Evolutionary conservation across 2,329 filamentous ascomycete genomes (phyloP), one percentile per base, ranked within the genome.

Genomic region (Monosporascus sp.): DNA sequence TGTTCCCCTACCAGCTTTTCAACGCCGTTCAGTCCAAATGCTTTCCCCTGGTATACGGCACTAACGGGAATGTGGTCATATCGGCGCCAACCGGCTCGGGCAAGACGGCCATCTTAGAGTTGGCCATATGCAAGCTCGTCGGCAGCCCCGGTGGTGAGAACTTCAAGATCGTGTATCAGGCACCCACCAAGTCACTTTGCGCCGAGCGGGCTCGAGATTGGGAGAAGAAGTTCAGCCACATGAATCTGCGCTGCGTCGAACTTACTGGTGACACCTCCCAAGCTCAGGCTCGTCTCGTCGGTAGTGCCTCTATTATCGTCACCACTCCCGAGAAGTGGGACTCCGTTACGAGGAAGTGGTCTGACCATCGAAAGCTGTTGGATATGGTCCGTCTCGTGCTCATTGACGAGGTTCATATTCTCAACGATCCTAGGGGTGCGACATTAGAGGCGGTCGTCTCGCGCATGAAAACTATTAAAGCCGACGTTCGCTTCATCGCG

Each of bases 251-350:
- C 54, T 90, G 87, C 65, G 85, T 85, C 3, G 89, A 94, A 66
- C 77, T 95, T 53, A 96, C 90, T 3, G 90, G 90, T 1, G 90
- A 95, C 65, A 92, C 88, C 0, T 85, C 88, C 38, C 75, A 80
- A 50, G 70, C 74, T 5, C 84, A 92, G 59, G 76, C 91, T 54
- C 77, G 77, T 22, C 82, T 79, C 51, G 86, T 93, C 6, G 85
- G 90, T 55, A 82, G 77, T 60, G 89, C 89, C 3, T 86, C 85
- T 47, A 89, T 96, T 57, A 93, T 96, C 59, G 80, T 95, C 57
- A 94, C 90, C 0, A 96, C 90, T 0, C 90, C 90, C 0, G 90
- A 96, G 69, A 95, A 95, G 65, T 95, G 90, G 90, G 90, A 96
- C 65, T 93, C 89, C 55, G 86, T 94, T 67, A 95, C 90, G 0